Base-by-base conservation (phyloP, 768 basidiomycete species). In the Neoboletus magnificus region DNA sequence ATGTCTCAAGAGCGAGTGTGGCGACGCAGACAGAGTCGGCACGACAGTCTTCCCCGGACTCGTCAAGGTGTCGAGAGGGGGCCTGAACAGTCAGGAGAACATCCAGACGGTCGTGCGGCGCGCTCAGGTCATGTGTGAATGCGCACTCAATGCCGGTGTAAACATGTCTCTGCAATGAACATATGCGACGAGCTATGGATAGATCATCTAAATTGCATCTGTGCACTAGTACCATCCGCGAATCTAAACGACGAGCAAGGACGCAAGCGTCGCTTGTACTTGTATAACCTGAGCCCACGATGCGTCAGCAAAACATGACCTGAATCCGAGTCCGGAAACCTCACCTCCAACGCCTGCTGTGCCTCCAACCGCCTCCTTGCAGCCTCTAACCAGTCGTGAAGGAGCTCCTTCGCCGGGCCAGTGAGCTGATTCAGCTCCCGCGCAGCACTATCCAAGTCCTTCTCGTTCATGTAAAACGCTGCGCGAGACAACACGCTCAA, bases 391-490 rank as follows among this genome's bases (percentile, higher is more conserved):
- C 96, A 99, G 73, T 98, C 96, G 35, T 78, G 74, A 50, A 91
- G 64, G 42, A 96, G 67, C 50, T 79, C 68, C 71, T 86, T 89
- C 16, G 89, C 89, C 55, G 89, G 84, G 2, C 95, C 96, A 33
- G 79, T 83, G 52, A 99, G 74, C 71, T 93, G 89, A 70, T 98
- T 99, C 29, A 98, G 77, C 73, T 98, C 95, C 52, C 96, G 79
- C 35, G 94, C 77, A 20, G 96, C 96, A 40, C 61, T 68, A 27
- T 71, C 96, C 55, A 99, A 73, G 66, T 98, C 93, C 78, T 97
- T 94, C 76, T 95, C 91, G 57, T 87, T 87, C 67, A 98, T 72
- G 70, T 91, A 82, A 69, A 89, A 85, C 74, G 97, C 92, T 6
- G 94, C 94, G 46, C 97, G 77, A 5, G 94, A 85, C 35, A 99